These are phyloP conservation scores for Nigrospora osmanthi DNA, from an alignment of 2,329 filamentous ascomycete genomes.

Conservation along the genomic window DNA sequence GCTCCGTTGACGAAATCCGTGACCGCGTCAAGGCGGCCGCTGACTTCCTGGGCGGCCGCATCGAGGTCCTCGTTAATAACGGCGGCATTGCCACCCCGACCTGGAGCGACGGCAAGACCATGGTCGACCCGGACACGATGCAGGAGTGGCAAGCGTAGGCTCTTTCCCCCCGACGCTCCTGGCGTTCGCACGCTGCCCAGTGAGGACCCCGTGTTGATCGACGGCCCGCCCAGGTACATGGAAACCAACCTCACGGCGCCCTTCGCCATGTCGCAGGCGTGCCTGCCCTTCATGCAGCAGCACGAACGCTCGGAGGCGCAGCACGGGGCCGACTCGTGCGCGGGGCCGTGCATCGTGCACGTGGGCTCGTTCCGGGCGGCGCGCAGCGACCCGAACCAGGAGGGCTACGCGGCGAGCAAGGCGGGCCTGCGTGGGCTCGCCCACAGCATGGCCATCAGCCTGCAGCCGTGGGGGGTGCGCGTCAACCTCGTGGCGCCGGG, in stretches of 20 bases:
- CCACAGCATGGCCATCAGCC: slow-evolving; percentile 26
- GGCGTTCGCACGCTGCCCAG: no score
- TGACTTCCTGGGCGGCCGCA: slow-evolving; percentile 24
- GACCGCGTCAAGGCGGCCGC: slow-evolving; percentile 24
- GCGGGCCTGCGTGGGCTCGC: slow-evolving; percentile 25
- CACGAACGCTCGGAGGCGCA: slow-evolving; percentile 3
- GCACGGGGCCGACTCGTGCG: slow-evolving; percentile 10
- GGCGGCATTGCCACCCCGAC: slow-evolving; percentile 25
- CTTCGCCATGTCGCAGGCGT: slow-evolving; percentile 36
- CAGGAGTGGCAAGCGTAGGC: slow-evolving; percentile 31
- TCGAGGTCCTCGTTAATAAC: slow-evolving; percentile 31
- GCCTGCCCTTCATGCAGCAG: slow-evolving; percentile 36
- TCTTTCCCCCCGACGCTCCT: neutral
- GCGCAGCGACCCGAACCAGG: slow-evolving; percentile 36
- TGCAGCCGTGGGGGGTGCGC: slow-evolving; percentile 21
- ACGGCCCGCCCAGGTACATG: slow-evolving; percentile 16
- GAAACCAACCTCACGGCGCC: slow-evolving; percentile 38
- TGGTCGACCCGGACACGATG: slow-evolving; percentile 32
- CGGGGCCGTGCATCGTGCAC: slow-evolving; percentile 36
- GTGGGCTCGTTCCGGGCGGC: slow-evolving; percentile 36
- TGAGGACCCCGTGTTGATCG: no score
- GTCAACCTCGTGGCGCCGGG: slow-evolving; percentile 35
- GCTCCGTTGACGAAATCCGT: slow-evolving; percentile 26
- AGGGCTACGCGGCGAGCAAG: slow-evolving; percentile 36
- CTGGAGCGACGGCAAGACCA: slow-evolving; percentile 35